A percentile compares a stretch with the other conserved stretches of the same genome.
Evolutionary conservation across 179 eudicot genomes (phyloP).

Genomic region (Beta corolliflora): DNA sequence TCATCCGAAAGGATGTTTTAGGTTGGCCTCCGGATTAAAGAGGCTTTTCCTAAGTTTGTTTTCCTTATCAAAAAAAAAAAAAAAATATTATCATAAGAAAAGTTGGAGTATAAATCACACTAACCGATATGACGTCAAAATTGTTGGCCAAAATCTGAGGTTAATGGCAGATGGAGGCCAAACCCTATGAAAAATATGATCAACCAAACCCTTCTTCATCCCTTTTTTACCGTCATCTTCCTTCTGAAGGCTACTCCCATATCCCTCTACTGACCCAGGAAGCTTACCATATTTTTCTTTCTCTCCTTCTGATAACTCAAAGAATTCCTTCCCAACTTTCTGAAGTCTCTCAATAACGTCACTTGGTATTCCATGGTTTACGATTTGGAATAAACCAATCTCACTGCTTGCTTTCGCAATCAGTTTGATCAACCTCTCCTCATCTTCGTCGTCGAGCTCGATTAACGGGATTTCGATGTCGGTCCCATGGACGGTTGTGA

Average conservation of each 20-base stretch:
- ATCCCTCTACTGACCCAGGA: constrained; percentile 44
- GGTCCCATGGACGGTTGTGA: constrained; percentile 47
- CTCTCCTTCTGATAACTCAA: constrained; percentile 51
- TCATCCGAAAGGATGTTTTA: too few species aligned
- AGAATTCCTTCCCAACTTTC: constrained; percentile 51
- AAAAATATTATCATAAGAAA: too few species aligned
- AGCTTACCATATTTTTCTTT: constrained; percentile 45
- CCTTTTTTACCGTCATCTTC: constrained; percentile 46
- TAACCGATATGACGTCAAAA: constrained; percentile 56
- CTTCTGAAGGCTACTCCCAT: constrained; percentile 57
- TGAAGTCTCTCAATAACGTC: constrained; percentile 42
- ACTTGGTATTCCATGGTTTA: constrained; percentile 56
- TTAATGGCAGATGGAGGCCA: constrained; percentile 63
- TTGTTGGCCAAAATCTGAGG: constrained; percentile 64
- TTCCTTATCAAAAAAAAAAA: too few species aligned
- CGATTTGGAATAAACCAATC: constrained; percentile 60
- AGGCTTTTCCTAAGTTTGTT: too few species aligned
- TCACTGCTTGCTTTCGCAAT: constrained; percentile 44
- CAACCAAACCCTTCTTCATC: constrained; percentile 62
- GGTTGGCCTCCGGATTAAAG: too few species aligned
- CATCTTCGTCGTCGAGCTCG: constrained; percentile 34
- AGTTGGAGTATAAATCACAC: not conserved
- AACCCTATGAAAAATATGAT: constrained; percentile 59
- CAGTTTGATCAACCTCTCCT: constrained; percentile 22
- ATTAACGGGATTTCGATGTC: constrained; percentile 54